Evolutionary conservation across 140 eudicot genomes (phyloP), one percentile per base, ranked within the genome.

Genomic region (Anethum foeniculum): DNA sequence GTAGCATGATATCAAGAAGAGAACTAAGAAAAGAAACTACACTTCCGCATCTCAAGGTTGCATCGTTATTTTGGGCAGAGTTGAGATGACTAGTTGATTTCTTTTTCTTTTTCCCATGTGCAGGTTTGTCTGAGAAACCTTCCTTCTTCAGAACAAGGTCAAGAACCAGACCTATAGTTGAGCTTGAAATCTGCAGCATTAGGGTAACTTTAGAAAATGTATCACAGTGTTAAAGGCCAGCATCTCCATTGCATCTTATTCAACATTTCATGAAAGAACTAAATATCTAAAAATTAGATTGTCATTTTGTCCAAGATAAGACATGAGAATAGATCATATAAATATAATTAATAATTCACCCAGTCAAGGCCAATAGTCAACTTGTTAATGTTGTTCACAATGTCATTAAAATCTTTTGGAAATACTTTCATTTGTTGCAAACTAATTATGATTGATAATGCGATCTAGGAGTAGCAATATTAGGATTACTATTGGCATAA

Each of bases 1-100:
- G 85, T 25, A 83, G 86, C 83, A 95, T 80, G 13, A 90, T 83
- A 80, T 95, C 97, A 30, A 95, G 96, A 36, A 95, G 82, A 23
- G 97, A 86, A 48, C 91, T 87, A 71, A 95, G 71, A 86, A 88
- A 86, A 25, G 85, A 75, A n/a, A 94, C 84, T 75, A 84, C 80
- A 86, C 83, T 89, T 84, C 83, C 80, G 15, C 87, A 80, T 81
- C 85, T 75, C 76, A 41, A 88, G 34, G 72, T 79, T 68, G 69
- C 83, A 79, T 82, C 88, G 49, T 27, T 41, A 69, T 51, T 75
- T 60, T 54, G 81, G 71, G 79, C 80, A 75, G 86, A 76, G 44
- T 81, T 84, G 75, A 77, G 80, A 72, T 48, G 82, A 78, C 80
- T 19, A 21, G 15, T 58, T 69, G 79, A 80, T 80, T 84, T 86